Base-by-base conservation (phyloP, 2,329 filamentous ascomycete genomes). In the Colletotrichum horii region DNA sequence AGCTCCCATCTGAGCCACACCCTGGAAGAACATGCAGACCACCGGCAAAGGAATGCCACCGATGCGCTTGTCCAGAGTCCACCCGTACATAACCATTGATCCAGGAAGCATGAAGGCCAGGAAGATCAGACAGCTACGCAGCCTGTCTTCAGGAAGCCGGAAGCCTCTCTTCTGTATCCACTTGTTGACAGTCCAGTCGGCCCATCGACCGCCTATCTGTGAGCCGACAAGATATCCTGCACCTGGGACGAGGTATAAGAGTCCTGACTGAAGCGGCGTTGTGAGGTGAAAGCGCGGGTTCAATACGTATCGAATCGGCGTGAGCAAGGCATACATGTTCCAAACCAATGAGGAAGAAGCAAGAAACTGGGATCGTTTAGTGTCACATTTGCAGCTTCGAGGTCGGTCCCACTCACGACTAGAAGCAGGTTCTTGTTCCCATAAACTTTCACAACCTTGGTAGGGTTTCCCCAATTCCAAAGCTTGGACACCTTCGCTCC, bases 221-320 rank as follows among this genome's bases (percentile, higher is more conserved):
- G 93, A 94, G 1, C 94, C 93, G 0, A 91, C 70, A 1, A 95
- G 83, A 79, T 95, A 95, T 1, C 94, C 94, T 65, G 88, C 89
- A 1, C 94, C 94, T 0, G 94, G 94, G 0, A 93, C 93, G 24
- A 96, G 90, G 81, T 95, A 96, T 83, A 96, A 94, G 3, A 95
- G 87, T 0, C 93, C 93, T 0, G 89, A 91, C 78, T 94, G 89
- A 19, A 95, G 88, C 0, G 94, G 93, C 0, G 89, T 88, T 0
- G 90, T 90, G 12, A 95, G 88, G 70, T 92, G 82, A 85, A 96
- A 95, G 26, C 94, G 91, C 0, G 94, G 94, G 79, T 95, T 95
- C 15, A 96, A 86, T 6, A 95, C 89, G 78, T 94, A 94, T 24
- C 94, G 92, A 71, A 95, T 94, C 0, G 91, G 91, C 0, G 93